Evolutionary conservation across 1,284 basidiomycete species (phyloP), one percentile per base, ranked within the genome.

Genomic region (Lignosus rhinocerotis): DNA sequence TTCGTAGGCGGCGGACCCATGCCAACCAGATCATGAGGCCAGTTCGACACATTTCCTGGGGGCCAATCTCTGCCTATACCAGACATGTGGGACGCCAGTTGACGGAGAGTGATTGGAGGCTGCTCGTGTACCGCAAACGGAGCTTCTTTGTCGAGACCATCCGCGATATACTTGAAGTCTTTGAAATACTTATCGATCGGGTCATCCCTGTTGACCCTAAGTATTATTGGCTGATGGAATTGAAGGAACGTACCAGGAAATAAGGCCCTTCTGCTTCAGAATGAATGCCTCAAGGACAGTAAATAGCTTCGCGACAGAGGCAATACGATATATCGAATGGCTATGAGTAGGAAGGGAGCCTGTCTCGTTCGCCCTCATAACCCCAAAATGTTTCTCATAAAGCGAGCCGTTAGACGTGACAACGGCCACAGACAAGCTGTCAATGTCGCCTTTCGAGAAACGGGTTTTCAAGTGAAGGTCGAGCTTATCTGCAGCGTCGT

Each of bases 41-140:
- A 82, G 45, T 73, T 67, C 0, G 59, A 59, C 10, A 76, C 70
- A 10, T 74, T 69, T 1, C 70, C 66, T 1, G 76, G 71, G 42
- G 81, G 80, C 67, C 75, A 77, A 58, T 83, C 79, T 34, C 76
- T 69, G 2, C 80, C 80, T 5, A 82, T 64, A 3, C 81, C 80
- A 21, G 77, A 75, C 66, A 79, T 75, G 62, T 83, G 81, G 43
- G 73, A 76, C 12, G 79, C 78, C 9, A 82, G 70, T 60, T 77
- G 72, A 31, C 75, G 75, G 14, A 81, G 70, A 1, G 80, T 81
- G 39, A 83, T 74, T 1, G 76, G 76, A 3, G 71, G 63, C 17
- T 57, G 56, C 9, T 66, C 59, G 1, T 42, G 7, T 6, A 61
- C 19, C n/a, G 19, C 17, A 3, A 11, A 8, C 7, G 33, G 16